phyloP scores from a whole-genome alignment of 306 rosid genomes.

The Betula pendula region DNA sequence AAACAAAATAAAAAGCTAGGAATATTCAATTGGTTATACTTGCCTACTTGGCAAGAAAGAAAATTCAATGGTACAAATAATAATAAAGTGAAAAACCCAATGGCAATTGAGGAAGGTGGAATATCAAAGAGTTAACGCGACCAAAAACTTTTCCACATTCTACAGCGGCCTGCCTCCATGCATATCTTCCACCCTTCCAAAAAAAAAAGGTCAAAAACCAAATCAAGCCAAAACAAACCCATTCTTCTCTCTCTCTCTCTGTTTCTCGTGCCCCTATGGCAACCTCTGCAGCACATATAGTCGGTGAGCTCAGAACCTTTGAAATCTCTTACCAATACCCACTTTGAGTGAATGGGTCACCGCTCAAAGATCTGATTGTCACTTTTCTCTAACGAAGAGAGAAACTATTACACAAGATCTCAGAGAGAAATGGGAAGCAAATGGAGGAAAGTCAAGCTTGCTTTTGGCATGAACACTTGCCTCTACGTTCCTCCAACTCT shows the following conservation, averaged over 20 bases:
- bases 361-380: constrained; percentile 31
- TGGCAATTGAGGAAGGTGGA: neutral
- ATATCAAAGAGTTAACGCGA: neutral
- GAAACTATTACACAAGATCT: neutral
- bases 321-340: constrained; percentile 24
- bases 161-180: neutral
- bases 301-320: constrained; percentile 2
- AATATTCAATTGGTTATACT: too few relatives aligned
- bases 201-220: constrained; percentile 17
- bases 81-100: neutral
- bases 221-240: constrained; percentile 2
- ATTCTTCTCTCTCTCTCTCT: neutral
- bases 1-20: too few relatives aligned
- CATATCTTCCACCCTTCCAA: neutral
- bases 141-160: neutral
- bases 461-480: constrained; percentile 62
- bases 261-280: neutral
- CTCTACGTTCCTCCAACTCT: constrained; percentile 49
- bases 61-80: too few relatives aligned
- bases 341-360: constrained; percentile 29
- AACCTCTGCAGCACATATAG: constrained; percentile 20
- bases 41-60: too few relatives aligned
- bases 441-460: constrained; percentile 82
- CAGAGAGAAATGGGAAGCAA: constrained; percentile 56
- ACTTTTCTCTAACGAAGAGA: neutral